Evolutionary conservation across 2,329 filamentous ascomycete species (phyloP).

Genomic region (Penicillium sp.): DNA sequence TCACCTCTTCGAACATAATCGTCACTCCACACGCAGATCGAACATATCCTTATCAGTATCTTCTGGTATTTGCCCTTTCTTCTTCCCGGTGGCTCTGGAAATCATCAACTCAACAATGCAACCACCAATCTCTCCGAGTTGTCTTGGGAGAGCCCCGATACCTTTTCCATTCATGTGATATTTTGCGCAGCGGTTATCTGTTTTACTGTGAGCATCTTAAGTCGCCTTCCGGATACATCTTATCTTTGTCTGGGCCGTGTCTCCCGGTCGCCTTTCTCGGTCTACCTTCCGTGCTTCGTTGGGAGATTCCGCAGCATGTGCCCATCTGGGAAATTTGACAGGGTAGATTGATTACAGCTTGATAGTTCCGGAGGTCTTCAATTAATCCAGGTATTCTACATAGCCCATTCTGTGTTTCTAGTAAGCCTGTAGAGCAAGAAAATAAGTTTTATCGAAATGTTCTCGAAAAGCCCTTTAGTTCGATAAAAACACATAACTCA

Average conservation of each 20-base stretch:
- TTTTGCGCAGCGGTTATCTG: conserved; percentile 20
- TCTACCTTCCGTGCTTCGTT: neutral
- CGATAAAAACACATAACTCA: too few relatives aligned
- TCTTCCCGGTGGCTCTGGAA: conserved; percentile 5
- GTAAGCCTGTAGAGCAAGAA: too few relatives aligned
- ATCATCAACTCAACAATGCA: conserved; percentile 3
- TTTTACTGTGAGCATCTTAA: conserved; percentile 17
- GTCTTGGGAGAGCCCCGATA: conserved; percentile 16
- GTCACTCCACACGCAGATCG: conserved; percentile 18
- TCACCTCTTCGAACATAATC: conserved; percentile 21
- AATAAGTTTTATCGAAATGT: too few relatives aligned
- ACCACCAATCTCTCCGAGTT: conserved; percentile 11
- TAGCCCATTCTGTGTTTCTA: conserved; percentile 2
- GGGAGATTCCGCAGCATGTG: neutral
- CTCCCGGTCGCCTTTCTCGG: conserved; percentile 7
- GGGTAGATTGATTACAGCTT: conserved; percentile 19
- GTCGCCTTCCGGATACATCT: conserved; percentile 14
- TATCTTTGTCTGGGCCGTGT: conserved; percentile 12
- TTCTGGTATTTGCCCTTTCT: conserved; percentile 13
- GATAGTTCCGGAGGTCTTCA: conserved; percentile 20
- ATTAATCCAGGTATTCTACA: conserved; percentile 23
- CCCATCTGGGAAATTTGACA: conserved; percentile 2
- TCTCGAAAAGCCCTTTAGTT: too few relatives aligned
- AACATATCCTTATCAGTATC: conserved; percentile 21
- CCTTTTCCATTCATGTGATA: conserved; percentile 20